These are phyloP conservation scores for Galeopsis tetrahit DNA, from an alignment of 257 asterid species.

Conservation along the genomic window DNA sequence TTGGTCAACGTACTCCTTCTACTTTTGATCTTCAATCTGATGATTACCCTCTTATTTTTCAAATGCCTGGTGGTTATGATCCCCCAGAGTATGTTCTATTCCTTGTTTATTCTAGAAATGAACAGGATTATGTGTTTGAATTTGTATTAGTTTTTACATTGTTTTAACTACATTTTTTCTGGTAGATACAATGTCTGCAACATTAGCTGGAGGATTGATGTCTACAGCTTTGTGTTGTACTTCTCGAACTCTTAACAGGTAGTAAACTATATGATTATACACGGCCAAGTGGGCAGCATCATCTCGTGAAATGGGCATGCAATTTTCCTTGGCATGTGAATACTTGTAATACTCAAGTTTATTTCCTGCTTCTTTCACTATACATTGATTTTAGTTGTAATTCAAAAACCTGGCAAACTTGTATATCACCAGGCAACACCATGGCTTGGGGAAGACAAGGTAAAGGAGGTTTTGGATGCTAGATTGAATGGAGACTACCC, in stretches of 20 bases:
- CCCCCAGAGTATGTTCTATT: slow-evolving; percentile 56
- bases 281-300: slow-evolving; percentile 32
- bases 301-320: slow-evolving; percentile 43
- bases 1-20: slow-evolving; percentile 35
- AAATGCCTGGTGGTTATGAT: slow-evolving; percentile 21
- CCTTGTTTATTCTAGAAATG: not conserved
- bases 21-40: no score
- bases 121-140: not conserved
- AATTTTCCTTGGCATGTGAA: not conserved
- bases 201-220: slow-evolving; percentile 34
- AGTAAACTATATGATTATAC: slow-evolving; percentile 29
- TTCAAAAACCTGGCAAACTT: not conserved
- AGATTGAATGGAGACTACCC: slow-evolving; percentile 52
- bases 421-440: slow-evolving; percentile 50
- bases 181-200: not conserved
- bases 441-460: slow-evolving; percentile 51
- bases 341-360: no score
- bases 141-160: not conserved
- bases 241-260: slow-evolving; percentile 42
- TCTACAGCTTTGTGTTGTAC: slow-evolving; percentile 42
- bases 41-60: not conserved
- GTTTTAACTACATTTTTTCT: not conserved
- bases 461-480: slow-evolving; percentile 49
- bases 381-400: not conserved
- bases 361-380: not conserved